Conservation (phyloP, 345 rosid species). For the Gossypium rotundifolium region DNA sequence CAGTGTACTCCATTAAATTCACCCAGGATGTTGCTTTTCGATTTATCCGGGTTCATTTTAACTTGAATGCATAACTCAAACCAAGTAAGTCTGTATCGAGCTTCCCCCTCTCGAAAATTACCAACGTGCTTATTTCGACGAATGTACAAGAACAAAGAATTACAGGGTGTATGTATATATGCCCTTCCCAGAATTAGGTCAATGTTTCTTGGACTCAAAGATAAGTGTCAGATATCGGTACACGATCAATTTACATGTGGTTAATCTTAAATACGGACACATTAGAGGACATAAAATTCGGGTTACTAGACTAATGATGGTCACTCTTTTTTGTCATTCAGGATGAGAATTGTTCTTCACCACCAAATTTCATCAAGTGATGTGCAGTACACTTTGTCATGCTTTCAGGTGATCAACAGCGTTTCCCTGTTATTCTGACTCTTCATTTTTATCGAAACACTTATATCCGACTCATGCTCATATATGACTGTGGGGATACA, state of each 20-base stretch:
- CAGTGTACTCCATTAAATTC: conserved; percentile 8
- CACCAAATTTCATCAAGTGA: conserved; percentile 77
- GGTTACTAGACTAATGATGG: background rate
- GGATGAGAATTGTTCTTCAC: conserved; percentile 76
- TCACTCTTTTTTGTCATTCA: conserved; percentile 20
- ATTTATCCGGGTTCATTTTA: background rate
- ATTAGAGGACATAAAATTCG: background rate
- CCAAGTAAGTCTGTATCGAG: background rate
- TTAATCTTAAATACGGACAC: background rate
- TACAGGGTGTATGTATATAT: background rate
- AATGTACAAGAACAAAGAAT: background rate
- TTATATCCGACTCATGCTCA: background rate
- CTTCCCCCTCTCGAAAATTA: background rate
- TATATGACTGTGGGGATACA: background rate
- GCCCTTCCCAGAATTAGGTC: no score
- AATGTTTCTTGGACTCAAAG: no score
- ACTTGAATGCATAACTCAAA: background rate
- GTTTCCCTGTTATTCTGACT: background rate
- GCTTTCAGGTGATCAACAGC: conserved; percentile 47
- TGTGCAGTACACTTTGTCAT: conserved; percentile 58
- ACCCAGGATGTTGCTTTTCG: background rate
- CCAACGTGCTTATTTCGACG: background rate
- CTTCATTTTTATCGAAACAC: background rate
- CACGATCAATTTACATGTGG: no score
- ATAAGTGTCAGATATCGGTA: no score